Conservation (phyloP, 2,329 filamentous ascomycete species). For the Metarhizium album region DNA sequence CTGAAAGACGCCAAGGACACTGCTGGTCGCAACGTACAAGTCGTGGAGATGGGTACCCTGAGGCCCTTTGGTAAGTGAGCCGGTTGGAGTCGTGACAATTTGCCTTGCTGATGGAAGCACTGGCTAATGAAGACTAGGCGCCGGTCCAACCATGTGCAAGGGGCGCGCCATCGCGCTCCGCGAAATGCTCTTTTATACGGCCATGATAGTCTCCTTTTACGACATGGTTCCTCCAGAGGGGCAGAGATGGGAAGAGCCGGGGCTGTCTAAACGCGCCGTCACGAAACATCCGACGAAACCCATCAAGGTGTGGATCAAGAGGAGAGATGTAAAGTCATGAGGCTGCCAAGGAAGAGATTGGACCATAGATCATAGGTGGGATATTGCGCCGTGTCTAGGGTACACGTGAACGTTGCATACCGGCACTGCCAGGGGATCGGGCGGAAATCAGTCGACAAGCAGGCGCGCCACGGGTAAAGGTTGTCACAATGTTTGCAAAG, state of each 20-base stretch:
- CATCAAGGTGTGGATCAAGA: constrained; percentile 23
- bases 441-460: not conserved
- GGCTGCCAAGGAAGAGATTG: not conserved
- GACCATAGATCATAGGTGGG: not conserved
- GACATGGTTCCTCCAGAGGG: constrained; percentile 22
- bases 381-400: not conserved
- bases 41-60: constrained; percentile 17
- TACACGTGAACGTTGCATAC: not conserved
- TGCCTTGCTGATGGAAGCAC: not conserved
- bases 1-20: constrained; percentile 16
- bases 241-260: constrained; percentile 16
- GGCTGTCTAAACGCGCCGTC: constrained; percentile 15
- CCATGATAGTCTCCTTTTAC: constrained; percentile 25
- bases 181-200: constrained; percentile 24
- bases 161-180: constrained; percentile 21
- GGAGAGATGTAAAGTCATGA: constrained; percentile 9
- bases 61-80: constrained; percentile 21
- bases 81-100: not conserved
- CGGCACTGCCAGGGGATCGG: not conserved
- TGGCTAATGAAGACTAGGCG: constrained; percentile 14
- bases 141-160: constrained; percentile 21
- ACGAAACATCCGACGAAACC: constrained; percentile 16
- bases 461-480: not conserved
- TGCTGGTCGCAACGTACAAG: constrained; percentile 13
- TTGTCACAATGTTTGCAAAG: too few species aligned